Percentiles rank a stretch among this genome's conserved stretches.
Evolutionary conservation across 73 alveolate species (phyloP).

Genomic region (Paramecium caudatum): DNA sequence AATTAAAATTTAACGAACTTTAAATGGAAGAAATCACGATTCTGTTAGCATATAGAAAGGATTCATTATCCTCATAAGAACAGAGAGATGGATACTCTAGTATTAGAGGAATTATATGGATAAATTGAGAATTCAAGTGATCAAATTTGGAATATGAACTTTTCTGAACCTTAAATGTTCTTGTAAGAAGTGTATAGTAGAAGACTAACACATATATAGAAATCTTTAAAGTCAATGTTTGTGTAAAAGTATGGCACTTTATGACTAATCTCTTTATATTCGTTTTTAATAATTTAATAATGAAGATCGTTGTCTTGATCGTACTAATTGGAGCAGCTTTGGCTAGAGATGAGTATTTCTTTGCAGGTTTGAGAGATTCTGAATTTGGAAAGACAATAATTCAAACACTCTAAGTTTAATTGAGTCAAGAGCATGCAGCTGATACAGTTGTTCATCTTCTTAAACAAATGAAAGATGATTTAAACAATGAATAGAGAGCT

Average conservation of each 20-base stretch:
- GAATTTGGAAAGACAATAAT: constrained; percentile 68
- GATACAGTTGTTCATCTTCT: constrained; percentile 59
- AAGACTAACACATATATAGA: no score
- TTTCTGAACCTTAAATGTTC: no score
- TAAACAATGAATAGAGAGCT: constrained; percentile 48
- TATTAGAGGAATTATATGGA: not conserved
- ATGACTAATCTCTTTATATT: constrained; percentile 6
- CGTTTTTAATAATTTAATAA: constrained; percentile 23
- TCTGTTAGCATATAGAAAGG: not conserved
- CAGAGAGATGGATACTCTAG: not conserved
- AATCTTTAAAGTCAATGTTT: not conserved
- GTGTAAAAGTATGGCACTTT: not conserved
- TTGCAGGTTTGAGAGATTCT: constrained; percentile 57
- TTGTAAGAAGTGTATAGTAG: no score
- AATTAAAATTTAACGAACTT: constrained; percentile 18
- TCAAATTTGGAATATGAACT: no score
- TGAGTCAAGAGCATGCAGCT: constrained; percentile 60
- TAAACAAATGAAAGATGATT: constrained; percentile 56
- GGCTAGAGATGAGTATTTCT: constrained; percentile 65
- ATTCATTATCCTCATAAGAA: not conserved
- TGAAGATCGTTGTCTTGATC: constrained; percentile 9
- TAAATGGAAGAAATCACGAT: constrained; percentile 33
- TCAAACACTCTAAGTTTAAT: constrained; percentile 23
- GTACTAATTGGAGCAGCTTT: constrained; percentile 18
- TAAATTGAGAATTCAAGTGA: not conserved